These are phyloP conservation scores for Kregervanrija delftensis DNA, from an alignment of 805 yeast genomes.

Conservation along the genomic window DNA sequence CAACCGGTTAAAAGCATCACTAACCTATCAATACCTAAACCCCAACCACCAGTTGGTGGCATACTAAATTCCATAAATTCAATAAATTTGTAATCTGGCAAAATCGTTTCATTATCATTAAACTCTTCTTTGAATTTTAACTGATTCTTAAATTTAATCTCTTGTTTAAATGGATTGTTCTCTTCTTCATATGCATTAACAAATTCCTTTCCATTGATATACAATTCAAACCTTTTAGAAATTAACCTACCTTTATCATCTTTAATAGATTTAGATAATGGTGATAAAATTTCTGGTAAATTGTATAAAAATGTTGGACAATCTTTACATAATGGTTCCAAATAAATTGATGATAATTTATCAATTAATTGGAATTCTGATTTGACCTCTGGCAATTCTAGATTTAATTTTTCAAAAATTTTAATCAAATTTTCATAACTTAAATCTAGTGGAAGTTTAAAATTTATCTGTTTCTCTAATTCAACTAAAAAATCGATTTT, in stretches of 20 bases:
- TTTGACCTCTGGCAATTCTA: constrained; percentile 28
- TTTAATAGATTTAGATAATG: constrained; percentile 66
- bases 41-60: constrained; percentile 99
- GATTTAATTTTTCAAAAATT: constrained; percentile 34
- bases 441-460: constrained; percentile 34
- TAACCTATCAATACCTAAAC: constrained; percentile 86
- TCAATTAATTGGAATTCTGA: constrained; percentile 62
- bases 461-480: constrained; percentile 48
- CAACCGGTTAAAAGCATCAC: constrained; percentile 68
- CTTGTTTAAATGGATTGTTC: constrained; percentile 74
- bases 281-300: constrained; percentile 82
- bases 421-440: constrained; percentile 32
- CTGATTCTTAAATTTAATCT: constrained; percentile 55
- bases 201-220: constrained; percentile 72
- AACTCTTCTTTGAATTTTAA: constrained; percentile 37
- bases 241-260: constrained; percentile 19
- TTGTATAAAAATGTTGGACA: constrained; percentile 70
- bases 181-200: constrained; percentile 96
- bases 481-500: constrained; percentile 62
- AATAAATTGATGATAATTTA: constrained; percentile 46
- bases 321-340: constrained; percentile 57
- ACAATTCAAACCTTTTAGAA: constrained; percentile 78
- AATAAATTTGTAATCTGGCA: constrained; percentile 69
- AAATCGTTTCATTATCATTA: constrained; percentile 53
- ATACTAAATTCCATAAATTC: constrained; percentile 83